These are phyloP conservation scores for Fraxinus paxiana DNA, from an alignment of 305 asterid genomes.

Conservation along the genomic window DNA sequence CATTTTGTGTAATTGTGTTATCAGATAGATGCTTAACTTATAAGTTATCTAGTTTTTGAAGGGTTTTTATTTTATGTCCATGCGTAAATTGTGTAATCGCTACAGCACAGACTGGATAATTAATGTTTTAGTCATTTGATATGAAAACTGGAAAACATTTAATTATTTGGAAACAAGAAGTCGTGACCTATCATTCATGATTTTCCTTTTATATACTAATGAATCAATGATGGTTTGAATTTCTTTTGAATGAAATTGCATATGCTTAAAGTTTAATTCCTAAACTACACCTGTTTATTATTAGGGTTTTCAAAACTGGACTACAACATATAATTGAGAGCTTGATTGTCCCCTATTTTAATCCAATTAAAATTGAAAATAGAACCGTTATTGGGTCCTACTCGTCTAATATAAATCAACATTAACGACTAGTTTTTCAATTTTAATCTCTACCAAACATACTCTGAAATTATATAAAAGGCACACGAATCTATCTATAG, in stretches of 20 bases:
- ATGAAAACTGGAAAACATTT: neutral
- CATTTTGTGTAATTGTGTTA: constrained; percentile 9
- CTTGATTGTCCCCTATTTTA: no score
- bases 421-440: no score
- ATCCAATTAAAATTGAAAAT: no score
- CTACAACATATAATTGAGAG: neutral
- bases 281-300: neutral
- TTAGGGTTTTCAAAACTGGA: neutral
- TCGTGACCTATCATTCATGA: neutral
- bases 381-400: no score
- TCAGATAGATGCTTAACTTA: constrained; percentile 10
- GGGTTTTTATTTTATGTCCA: neutral
- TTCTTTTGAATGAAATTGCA: neutral
- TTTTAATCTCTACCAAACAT: no score
- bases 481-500: neutral
- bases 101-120: neutral
- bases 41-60: neutral
- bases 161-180: neutral
- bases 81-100: constrained; percentile 19
- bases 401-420: no score
- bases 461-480: neutral
- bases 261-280: neutral
- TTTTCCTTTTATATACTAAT: neutral
- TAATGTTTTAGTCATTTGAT: constrained; percentile 4
- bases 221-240: neutral